Conservation (phyloP, 331 rosid genomes). For the Cydonia oblonga region DNA sequence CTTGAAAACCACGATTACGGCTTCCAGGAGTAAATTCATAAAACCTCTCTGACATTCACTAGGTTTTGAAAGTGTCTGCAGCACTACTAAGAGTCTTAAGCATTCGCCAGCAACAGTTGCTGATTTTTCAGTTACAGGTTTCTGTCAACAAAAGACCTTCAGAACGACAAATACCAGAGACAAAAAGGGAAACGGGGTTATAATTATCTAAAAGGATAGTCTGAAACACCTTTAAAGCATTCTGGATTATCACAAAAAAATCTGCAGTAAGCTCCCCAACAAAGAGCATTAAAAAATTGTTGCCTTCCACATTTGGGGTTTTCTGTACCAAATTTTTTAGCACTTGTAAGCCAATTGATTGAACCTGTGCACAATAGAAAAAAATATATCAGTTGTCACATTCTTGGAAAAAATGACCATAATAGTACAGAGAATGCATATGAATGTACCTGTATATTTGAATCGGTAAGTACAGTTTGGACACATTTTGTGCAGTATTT, state of each 20-base stretch:
- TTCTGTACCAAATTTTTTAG: constrained; percentile 58
- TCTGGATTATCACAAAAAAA: constrained; percentile 47
- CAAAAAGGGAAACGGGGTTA: neutral
- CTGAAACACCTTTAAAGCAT: constrained; percentile 47
- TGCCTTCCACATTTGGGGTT: constrained; percentile 42
- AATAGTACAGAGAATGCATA: constrained; percentile 11
- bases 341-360: constrained; percentile 72
- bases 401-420: constrained; percentile 9
- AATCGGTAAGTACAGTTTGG: constrained; percentile 50
- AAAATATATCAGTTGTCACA: constrained; percentile 25
- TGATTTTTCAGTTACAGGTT: constrained; percentile 60
- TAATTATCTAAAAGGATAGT: neutral
- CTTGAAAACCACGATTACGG: constrained; percentile 58
- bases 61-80: constrained; percentile 57
- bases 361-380: constrained; percentile 42
- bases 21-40: constrained; percentile 67
- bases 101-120: constrained; percentile 56
- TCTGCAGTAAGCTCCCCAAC: constrained; percentile 62
- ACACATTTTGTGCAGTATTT: constrained; percentile 50
- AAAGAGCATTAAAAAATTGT: constrained; percentile 46
- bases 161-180: constrained; percentile 18
- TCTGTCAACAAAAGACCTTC: constrained; percentile 36
- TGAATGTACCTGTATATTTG: constrained; percentile 53
- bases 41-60: constrained; percentile 54
- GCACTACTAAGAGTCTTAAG: constrained; percentile 66